Conservation (phyloP, 768 basidiomycete genomes). For the Austroboletus festivus region DNA sequence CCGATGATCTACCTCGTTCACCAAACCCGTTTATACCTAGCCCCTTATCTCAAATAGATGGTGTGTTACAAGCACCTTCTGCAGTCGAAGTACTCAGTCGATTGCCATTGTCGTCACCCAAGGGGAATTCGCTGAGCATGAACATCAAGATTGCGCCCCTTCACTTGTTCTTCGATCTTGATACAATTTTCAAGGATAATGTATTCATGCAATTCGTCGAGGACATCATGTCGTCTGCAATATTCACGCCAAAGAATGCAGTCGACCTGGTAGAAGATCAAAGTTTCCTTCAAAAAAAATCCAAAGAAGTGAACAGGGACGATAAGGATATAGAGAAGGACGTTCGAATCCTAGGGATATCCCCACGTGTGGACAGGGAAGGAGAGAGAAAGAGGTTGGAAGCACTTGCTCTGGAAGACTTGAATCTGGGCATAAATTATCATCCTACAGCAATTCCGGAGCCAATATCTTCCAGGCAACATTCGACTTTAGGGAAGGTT, state of each 20-base stretch:
- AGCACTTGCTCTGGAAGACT: constrained; percentile 54
- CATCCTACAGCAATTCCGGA: constrained; percentile 13
- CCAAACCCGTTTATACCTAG: constrained; percentile 18
- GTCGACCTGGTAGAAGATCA: not conserved
- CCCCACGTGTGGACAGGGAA: constrained; percentile 25
- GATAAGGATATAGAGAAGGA: constrained; percentile 15
- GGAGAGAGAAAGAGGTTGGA: constrained; percentile 44
- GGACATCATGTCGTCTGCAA: constrained; percentile 31
- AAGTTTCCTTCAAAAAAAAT: not conserved
- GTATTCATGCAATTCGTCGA: constrained; percentile 49
- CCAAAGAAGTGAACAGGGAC: constrained; percentile 9
- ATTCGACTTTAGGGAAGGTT: constrained; percentile 17
- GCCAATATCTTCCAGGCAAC: constrained; percentile 6
- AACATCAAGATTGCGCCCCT: constrained; percentile 53
- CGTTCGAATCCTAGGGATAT: constrained; percentile 24
- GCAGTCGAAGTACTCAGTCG: constrained; percentile 20
- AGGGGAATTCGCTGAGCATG: constrained; percentile 8
- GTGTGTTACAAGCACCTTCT: constrained; percentile 8
- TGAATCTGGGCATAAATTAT: constrained; percentile 53
- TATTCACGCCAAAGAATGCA: constrained; percentile 11
- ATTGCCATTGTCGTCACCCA: not conserved
- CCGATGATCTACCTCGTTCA: constrained; percentile 13
- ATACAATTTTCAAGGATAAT: constrained; percentile 35
- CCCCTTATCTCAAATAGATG: constrained; percentile 15
- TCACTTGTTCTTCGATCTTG: constrained; percentile 76